These are phyloP conservation scores for Luffa acutangula DNA, from an alignment of 306 rosid genomes.

Conservation along the genomic window DNA sequence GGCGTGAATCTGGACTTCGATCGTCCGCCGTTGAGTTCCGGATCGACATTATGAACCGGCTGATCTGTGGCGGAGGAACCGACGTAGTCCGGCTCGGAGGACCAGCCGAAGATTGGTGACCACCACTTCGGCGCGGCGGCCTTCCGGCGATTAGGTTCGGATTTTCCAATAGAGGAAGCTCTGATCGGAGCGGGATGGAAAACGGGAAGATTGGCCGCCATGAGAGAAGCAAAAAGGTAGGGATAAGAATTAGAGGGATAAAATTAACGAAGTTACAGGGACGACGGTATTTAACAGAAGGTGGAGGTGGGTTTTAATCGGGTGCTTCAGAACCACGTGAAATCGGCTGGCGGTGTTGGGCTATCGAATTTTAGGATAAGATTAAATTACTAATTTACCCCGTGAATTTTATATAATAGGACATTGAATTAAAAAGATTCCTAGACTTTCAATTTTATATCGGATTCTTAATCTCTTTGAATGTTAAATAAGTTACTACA, in stretches of 20 bases:
- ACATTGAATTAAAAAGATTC: too few species aligned
- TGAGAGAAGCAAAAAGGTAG: neutral
- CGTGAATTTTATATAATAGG: too few species aligned
- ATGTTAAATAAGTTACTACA: too few species aligned
- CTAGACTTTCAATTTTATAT: too few species aligned
- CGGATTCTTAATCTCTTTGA: too few species aligned
- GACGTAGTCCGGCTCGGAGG: slow-evolving; percentile 58
- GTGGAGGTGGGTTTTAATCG: neutral
- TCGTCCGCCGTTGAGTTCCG: slow-evolving; percentile 7
- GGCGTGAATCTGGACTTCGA: slow-evolving; percentile 21
- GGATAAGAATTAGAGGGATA: neutral
- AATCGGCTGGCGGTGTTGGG: neutral
- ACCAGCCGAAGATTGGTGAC: slow-evolving; percentile 50
- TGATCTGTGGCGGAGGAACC: neutral
- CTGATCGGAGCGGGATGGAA: slow-evolving; percentile 25
- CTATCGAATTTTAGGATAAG: neutral
- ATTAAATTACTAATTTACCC: too few species aligned
- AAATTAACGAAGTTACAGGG: neutral
- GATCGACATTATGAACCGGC: neutral
- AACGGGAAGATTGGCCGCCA: slow-evolving; percentile 36
- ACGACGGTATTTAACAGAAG: neutral
- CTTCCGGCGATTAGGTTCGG: slow-evolving; percentile 28
- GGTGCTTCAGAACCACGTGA: neutral
- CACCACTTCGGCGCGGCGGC: slow-evolving; percentile 46
- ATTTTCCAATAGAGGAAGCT: slow-evolving; percentile 21